Evolutionary conservation across 2,329 filamentous ascomycete genomes (phyloP).

Genomic region (Pseudocercospora fuligena): DNA sequence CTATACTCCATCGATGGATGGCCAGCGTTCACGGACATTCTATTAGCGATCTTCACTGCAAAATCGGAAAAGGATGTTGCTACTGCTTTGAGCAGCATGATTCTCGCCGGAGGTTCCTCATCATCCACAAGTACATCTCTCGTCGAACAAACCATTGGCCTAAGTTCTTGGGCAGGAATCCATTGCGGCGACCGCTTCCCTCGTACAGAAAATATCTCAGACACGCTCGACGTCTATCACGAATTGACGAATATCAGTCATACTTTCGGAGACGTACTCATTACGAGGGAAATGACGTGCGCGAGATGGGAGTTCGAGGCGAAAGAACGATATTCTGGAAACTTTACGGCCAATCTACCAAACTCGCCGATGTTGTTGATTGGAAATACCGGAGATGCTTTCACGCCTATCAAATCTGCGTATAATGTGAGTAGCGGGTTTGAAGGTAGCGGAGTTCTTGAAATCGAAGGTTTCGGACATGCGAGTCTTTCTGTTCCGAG

Average conservation of each 20-base stretch:
- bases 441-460: constrained; percentile 33
- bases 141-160: background rate
- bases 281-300: constrained; percentile 34
- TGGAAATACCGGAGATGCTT: constrained; percentile 41
- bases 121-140: background rate
- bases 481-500: constrained; percentile 37
- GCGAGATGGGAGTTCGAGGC: constrained; percentile 47
- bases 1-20: background rate
- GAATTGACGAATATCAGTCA: background rate
- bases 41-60: background rate
- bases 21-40: constrained; percentile 1
- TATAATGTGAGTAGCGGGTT: constrained; percentile 41
- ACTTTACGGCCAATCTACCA: constrained; percentile 42
- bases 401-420: constrained; percentile 38
- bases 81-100: background rate
- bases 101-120: background rate
- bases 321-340: constrained; percentile 43
- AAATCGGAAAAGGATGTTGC: background rate
- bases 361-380: constrained; percentile 45
- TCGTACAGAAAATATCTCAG: background rate
- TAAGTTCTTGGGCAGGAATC: background rate
- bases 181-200: constrained; percentile 9
- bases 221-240: background rate
- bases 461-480: constrained; percentile 42
- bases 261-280: background rate